A percentile compares a stretch with the other conserved stretches of the same genome.
These are phyloP conservation scores for Paraleonurus japonicus DNA, from an alignment of 257 asterid genomes.

Conservation along the genomic window DNA sequence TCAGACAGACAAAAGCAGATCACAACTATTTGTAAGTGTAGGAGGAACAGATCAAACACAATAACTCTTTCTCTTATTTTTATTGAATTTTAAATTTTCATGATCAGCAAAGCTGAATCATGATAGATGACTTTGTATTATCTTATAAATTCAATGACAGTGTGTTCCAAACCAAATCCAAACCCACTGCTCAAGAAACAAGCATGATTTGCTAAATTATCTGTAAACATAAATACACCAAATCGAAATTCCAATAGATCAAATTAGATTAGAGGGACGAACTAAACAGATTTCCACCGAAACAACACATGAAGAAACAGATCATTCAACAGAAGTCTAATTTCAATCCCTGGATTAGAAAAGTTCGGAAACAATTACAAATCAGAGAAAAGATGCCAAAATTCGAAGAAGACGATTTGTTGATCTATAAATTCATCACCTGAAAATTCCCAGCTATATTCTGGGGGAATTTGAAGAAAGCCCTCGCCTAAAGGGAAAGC, in stretches of 20 bases:
- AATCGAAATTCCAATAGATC: conserved; percentile 1
- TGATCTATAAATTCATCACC: conserved; percentile 25
- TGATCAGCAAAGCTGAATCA: conserved; percentile 12
- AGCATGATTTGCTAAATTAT: not conserved
- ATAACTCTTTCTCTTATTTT: not conserved
- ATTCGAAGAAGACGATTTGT: not conserved
- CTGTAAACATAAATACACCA: not conserved
- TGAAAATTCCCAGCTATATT: conserved; percentile 5
- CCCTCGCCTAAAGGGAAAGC: conserved; percentile 13
- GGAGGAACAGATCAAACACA: not conserved
- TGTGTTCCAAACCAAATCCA: not conserved
- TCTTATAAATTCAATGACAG: not conserved
- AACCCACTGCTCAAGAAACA: not conserved
- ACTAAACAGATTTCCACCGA: not conserved
- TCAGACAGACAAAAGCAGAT: not conserved
- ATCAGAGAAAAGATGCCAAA: not conserved
- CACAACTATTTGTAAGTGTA: not conserved
- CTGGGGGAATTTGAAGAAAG: conserved; percentile 16
- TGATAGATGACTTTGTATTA: not conserved
- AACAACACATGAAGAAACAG: conserved; percentile 1
- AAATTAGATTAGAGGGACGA: conserved; percentile 1
- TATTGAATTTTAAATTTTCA: not conserved
- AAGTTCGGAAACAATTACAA: conserved; percentile 5
- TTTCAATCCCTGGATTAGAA: conserved; percentile 11
- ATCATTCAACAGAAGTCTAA: not conserved